These are phyloP conservation scores for Geotrichum carabidarum DNA, from an alignment of 1,139 yeast species.

Conservation along the genomic window DNA sequence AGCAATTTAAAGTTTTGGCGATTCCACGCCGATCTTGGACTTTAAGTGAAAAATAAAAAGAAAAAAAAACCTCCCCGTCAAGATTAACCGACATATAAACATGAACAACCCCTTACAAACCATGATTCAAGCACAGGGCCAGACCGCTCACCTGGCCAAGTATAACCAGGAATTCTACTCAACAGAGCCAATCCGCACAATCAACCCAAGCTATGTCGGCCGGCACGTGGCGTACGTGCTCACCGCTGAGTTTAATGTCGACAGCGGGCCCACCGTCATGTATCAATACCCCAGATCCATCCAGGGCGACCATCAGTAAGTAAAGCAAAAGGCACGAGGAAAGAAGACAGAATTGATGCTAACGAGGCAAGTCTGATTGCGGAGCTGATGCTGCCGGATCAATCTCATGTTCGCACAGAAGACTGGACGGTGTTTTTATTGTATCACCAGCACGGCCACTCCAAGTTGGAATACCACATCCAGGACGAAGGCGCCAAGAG, in stretches of 20 bases:
- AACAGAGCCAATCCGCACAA: neutral
- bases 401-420: slow-evolving; percentile 54
- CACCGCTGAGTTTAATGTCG: slow-evolving; percentile 57
- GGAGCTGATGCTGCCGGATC: slow-evolving; percentile 63
- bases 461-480: slow-evolving; percentile 30
- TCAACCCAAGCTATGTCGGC: slow-evolving; percentile 2
- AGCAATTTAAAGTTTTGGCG: too few species aligned
- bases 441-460: slow-evolving; percentile 36
- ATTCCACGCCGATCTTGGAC: too few species aligned
- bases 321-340: neutral
- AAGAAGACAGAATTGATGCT: neutral
- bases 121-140: too few species aligned
- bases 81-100: too few species aligned
- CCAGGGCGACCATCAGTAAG: slow-evolving; percentile 14
- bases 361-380: slow-evolving; percentile 33
- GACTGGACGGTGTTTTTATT: slow-evolving; percentile 58
- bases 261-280: slow-evolving; percentile 53
- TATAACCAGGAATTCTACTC: neutral
- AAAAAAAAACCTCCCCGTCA: too few species aligned
- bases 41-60: too few species aligned
- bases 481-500: slow-evolving; percentile 27
- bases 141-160: too few species aligned
- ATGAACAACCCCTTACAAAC: too few species aligned
- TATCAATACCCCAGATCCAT: slow-evolving; percentile 46
- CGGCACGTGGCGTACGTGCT: slow-evolving; percentile 36